Percentiles rank a stretch among this genome's conserved stretches.
phyloP scores from a whole-genome alignment of 306 rosid species.

The Pyrus bretschneideri region DNA sequence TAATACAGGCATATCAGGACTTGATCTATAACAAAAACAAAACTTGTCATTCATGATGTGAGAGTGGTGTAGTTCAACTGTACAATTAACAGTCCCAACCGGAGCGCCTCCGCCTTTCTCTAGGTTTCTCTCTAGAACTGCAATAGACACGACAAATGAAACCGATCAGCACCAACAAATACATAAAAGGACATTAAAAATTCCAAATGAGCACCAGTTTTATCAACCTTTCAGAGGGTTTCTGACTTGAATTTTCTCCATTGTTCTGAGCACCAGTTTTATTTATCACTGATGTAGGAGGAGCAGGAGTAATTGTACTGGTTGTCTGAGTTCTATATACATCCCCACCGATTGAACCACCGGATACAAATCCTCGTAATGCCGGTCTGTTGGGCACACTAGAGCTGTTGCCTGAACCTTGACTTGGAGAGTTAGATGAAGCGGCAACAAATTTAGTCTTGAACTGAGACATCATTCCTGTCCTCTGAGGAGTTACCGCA shows the following conservation, averaged over 20 bases:
- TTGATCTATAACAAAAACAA: conserved; percentile 9
- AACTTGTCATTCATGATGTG: conserved; percentile 11
- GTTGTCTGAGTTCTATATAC: conserved; percentile 26
- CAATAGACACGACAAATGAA: conserved; percentile 21
- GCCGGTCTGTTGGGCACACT: conserved; percentile 52
- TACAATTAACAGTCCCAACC: conserved; percentile 78
- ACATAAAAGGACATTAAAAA: neutral
- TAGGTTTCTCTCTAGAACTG: conserved; percentile 59
- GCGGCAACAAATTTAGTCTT: conserved; percentile 79
- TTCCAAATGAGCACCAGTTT: neutral
- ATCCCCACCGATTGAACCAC: conserved; percentile 84
- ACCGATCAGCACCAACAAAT: conserved; percentile 24
- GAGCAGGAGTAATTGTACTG: conserved; percentile 27
- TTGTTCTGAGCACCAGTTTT: conserved; percentile 19
- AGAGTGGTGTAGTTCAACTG: conserved; percentile 13
- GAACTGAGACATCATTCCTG: conserved; percentile 91
- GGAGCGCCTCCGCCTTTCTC: conserved; percentile 82
- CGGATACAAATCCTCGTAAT: conserved; percentile 77
- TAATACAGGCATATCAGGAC: conserved; percentile 31
- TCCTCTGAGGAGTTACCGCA: conserved; percentile 66
- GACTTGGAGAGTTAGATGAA: conserved; percentile 51
- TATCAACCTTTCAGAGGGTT: conserved; percentile 53
- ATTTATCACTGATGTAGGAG: conserved; percentile 25
- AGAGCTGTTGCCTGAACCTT: conserved; percentile 36
- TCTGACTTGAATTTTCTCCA: conserved; percentile 41